Base-by-base conservation (phyloP, 2,329 filamentous ascomycete genomes). In the Aspergillus awamori region DNA sequence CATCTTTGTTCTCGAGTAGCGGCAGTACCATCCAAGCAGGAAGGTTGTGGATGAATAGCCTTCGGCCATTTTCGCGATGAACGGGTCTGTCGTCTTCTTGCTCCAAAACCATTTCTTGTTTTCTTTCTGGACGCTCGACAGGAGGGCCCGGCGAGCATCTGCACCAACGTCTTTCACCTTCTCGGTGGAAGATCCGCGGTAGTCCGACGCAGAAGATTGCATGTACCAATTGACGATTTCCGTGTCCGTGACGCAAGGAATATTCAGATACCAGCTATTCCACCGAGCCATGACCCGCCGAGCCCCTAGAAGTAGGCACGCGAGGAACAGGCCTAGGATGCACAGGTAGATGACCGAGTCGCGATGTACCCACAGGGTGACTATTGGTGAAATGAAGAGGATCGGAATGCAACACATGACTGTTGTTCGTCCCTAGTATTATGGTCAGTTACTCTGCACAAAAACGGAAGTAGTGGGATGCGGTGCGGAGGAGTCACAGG, bases 271-370 rank as follows among this genome's bases (percentile, higher is more conserved):
- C 86, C 86, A 88, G 2, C 79, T 83, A 8, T 83, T 82, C 86
- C 86, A 88, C 62, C 83, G 80, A 22, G 82, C 81, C 47, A 81
- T 82, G 5, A 86, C 79, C 1, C 76, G 76, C 15, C 84, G 78
- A 62, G 85, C 82, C 6, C 82, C 82, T 17, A 84, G 67, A 2
- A 86, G 64, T 0, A 87, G 76, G 2, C 82, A 66, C 11, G 74
- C 64, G 1, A 87, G 74, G 65, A 87, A 86, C 1, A 79, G 57
- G 56, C 81, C 86, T 0, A 86, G 73, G 1, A 86, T 74, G 4
- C 79, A 76, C 0, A 86, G 79, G 66, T 88, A 88, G 17, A 88
- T 80, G 20, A 80, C 74, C 0, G 85, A 76, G 65, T 87, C 85
- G 61, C 85, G 74, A 3, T 78, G 78, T 11, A 77, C 74, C 66